A percentile compares a stretch with the other conserved stretches of the same genome.
Evolutionary conservation across 129 eudicot species (phyloP).

Genomic region (Gnaphalium uliginosum): DNA sequence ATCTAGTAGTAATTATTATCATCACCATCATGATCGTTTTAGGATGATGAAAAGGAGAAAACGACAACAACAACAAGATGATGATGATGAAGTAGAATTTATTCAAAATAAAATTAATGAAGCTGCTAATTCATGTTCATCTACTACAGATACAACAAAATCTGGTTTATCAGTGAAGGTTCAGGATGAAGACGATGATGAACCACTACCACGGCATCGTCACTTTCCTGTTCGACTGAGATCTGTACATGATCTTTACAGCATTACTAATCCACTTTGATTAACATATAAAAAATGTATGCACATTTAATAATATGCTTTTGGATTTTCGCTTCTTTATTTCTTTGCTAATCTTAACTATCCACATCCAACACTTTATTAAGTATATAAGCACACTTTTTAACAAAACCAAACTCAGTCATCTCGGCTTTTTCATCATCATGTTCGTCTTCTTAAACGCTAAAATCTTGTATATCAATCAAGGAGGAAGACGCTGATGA

Average conservation of each 20-base stretch:
- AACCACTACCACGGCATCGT: neutral
- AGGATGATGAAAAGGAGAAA: neutral
- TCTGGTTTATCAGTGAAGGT: neutral
- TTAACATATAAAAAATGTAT: neutral
- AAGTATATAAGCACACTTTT: neutral
- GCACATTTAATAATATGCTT: neutral
- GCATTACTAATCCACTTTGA: constrained; percentile 5
- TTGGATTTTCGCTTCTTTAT: neutral
- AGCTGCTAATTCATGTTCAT: constrained; percentile 5
- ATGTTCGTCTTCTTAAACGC: neutral
- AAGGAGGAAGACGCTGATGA: neutral
- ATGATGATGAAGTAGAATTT: neutral
- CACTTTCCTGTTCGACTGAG: neutral
- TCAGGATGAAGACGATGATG: neutral
- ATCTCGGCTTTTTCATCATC: neutral
- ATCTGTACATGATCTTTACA: neutral
- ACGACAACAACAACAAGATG: neutral
- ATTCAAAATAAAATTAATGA: neutral
- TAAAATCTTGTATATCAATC: neutral
- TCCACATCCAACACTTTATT: neutral
- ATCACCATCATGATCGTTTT: neutral
- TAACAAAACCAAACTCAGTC: no score
- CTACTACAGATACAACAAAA: neutral
- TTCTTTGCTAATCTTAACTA: no score
- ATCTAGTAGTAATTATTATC: neutral